Percentiles rank a stretch among this genome's conserved stretches.
These are phyloP conservation scores for Bipolaris cookei DNA, from an alignment of 2,329 filamentous ascomycete genomes.

Conservation along the genomic window DNA sequence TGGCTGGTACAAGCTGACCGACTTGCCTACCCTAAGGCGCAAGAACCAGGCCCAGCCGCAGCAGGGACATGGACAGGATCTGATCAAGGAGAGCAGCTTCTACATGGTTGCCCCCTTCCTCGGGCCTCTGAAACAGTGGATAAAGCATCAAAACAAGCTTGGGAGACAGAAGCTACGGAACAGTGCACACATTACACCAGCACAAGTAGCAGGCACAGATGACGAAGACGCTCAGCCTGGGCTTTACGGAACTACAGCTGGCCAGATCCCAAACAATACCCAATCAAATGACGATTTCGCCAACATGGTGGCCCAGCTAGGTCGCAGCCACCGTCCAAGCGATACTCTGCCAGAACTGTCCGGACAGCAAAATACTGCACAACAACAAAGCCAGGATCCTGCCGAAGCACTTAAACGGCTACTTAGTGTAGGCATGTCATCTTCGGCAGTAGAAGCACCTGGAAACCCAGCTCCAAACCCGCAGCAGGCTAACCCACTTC, in stretches of 20 bases:
- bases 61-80: slow-evolving; percentile 58
- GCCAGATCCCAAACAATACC: slow-evolving; percentile 23
- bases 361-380: slow-evolving; percentile 21
- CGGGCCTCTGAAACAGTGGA: slow-evolving; percentile 85
- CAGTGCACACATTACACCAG: slow-evolving; percentile 25
- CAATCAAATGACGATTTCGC: slow-evolving; percentile 36
- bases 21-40: slow-evolving; percentile 81
- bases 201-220: slow-evolving; percentile 36
- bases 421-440: slow-evolving; percentile 53
- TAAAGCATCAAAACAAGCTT: slow-evolving; percentile 80
- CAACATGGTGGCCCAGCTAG: slow-evolving; percentile 41
- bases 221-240: slow-evolving; percentile 40
- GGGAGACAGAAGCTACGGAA: slow-evolving; percentile 59
- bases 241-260: slow-evolving; percentile 36
- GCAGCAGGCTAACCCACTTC: slow-evolving; percentile 54
- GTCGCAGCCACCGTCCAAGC: slow-evolving; percentile 34
- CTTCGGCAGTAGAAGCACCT: slow-evolving; percentile 45
- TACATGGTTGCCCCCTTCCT: slow-evolving; percentile 98
- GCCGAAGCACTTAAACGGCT: slow-evolving; percentile 61
- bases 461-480: slow-evolving; percentile 36
- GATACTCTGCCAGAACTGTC: slow-evolving; percentile 43
- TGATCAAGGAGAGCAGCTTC: slow-evolving; percentile 80
- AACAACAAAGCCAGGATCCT: slow-evolving; percentile 49
- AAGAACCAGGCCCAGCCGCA: slow-evolving; percentile 65
- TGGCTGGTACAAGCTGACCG: slow-evolving; percentile 88